These are phyloP conservation scores for Annona squamosa DNA, from an alignment of 164 flowering plant genomes.

Conservation along the genomic window DNA sequence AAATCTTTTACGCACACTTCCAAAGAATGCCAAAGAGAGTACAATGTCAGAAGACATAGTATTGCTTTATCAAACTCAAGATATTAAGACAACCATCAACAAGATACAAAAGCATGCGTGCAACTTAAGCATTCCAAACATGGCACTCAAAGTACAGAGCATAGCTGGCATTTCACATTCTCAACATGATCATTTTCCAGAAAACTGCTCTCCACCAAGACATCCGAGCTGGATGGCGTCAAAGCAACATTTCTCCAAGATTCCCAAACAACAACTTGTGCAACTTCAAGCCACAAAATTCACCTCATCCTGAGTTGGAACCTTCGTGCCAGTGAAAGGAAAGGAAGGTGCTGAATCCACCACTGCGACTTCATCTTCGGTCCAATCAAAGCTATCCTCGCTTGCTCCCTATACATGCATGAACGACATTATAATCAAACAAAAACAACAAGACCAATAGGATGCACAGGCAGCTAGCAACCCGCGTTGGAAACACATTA, in stretches of 20 bases:
- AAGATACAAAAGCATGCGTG: background rate
- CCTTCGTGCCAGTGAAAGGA: constrained; percentile 10
- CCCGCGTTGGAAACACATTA: no score
- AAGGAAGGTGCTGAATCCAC: constrained; percentile 15
- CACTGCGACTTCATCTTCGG: constrained; percentile 44
- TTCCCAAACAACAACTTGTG: background rate
- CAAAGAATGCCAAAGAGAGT: no score
- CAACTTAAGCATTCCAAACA: background rate
- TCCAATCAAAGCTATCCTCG: constrained; percentile 26
- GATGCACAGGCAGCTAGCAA: background rate
- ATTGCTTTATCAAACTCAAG: background rate
- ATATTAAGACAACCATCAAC: background rate
- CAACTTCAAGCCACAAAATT: background rate
- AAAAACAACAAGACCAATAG: background rate
- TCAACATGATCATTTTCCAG: background rate
- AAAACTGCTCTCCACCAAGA: background rate
- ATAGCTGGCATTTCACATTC: background rate
- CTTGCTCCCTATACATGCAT: constrained; percentile 14
- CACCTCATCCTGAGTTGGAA: background rate
- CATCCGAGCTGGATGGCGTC: background rate
- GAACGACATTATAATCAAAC: background rate
- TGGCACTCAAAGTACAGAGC: background rate
- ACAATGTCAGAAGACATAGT: no score
- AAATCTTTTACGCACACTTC: no score
- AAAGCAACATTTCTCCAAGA: background rate